Conservation (phyloP, 495 filamentous ascomycete species). For the Stereocaulon alpinum region DNA sequence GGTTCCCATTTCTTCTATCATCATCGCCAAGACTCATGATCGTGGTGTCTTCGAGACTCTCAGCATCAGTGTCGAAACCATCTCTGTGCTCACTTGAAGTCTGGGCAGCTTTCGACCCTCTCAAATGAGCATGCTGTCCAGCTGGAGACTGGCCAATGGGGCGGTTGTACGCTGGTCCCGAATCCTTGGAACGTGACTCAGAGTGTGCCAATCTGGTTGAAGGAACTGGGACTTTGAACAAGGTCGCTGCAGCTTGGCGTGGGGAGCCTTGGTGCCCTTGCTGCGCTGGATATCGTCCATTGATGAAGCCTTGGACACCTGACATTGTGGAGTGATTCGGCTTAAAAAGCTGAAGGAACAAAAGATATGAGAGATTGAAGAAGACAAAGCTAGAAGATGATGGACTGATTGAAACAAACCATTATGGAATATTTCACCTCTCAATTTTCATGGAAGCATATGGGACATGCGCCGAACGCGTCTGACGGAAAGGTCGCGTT, state of each 20-base stretch:
- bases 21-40: constrained; percentile 1
- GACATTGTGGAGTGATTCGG: constrained; percentile 1
- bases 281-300: not conserved
- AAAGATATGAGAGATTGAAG: not conserved
- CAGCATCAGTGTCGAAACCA: constrained; percentile 22
- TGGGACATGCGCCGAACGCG: not conserved
- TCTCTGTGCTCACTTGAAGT: not conserved
- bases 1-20: not conserved
- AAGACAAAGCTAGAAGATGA: not conserved
- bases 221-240: not conserved
- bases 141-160: not conserved
- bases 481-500: constrained; percentile 1
- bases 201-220: not conserved
- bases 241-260: not conserved
- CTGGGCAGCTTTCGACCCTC: not conserved
- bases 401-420: not conserved
- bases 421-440: not conserved
- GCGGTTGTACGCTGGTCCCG: not conserved
- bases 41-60: constrained; percentile 18
- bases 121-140: not conserved
- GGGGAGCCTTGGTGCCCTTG: not conserved
- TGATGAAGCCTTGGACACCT: constrained; percentile 12
- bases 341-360: not conserved
- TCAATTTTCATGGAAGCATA: not conserved
- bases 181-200: not conserved